phyloP scores from a whole-genome alignment of 176 grass and related monocot species.

The Hyparrhenia diplandra region DNA sequence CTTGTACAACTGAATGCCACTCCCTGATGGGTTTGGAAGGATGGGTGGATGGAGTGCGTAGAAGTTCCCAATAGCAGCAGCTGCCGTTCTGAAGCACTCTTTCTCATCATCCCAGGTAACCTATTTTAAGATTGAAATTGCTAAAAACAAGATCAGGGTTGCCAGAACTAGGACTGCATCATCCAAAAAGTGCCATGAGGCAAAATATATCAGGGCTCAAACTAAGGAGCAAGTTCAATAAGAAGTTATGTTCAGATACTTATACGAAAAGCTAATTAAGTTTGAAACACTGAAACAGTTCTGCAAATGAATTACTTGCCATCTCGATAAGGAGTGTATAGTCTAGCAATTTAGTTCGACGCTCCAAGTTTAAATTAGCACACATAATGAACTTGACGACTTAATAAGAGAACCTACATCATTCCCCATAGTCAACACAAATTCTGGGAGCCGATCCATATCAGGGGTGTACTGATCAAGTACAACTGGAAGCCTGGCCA shows the following conservation, averaged over 20 bases:
- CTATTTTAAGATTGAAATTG: constrained; percentile 34
- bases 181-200: constrained; percentile 25
- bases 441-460: constrained; percentile 85
- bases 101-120: constrained; percentile 84
- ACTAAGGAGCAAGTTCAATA: background rate
- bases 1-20: constrained; percentile 75
- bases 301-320: background rate
- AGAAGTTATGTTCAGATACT: background rate
- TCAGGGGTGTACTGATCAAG: constrained; percentile 95
- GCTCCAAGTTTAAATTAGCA: constrained; percentile 6
- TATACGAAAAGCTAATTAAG: background rate
- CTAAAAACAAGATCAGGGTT: constrained; percentile 5
- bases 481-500: constrained; percentile 83
- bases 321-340: background rate
- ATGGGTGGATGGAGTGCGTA: constrained; percentile 95
- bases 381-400: background rate
- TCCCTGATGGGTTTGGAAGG: constrained; percentile 85
- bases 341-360: background rate
- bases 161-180: background rate
- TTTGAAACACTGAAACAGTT: background rate
- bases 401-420: constrained; percentile 62
- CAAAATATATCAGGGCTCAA: background rate
- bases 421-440: constrained; percentile 70
- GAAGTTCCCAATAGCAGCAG: constrained; percentile 82
- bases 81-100: constrained; percentile 77